Conservation (phyloP, 1,139 yeast species). For the Geotrichum carabidarum region DNA sequence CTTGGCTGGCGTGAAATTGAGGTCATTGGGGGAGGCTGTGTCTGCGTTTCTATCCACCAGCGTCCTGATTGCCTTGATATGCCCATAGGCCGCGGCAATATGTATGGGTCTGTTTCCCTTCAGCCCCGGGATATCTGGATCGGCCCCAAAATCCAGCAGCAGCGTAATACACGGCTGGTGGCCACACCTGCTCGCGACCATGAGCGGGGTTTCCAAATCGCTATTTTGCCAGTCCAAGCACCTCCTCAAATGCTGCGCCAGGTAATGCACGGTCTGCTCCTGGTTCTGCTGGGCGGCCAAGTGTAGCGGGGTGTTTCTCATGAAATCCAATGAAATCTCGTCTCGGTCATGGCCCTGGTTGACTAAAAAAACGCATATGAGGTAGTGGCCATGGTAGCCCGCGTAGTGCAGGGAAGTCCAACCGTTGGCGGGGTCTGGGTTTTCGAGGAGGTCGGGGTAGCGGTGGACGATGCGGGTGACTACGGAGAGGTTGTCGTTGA, state of each 20-base stretch:
- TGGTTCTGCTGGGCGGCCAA: conserved; percentile 63
- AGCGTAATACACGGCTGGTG: conserved; percentile 66
- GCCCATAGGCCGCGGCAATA: conserved; percentile 73
- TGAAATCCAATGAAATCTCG: conserved; percentile 55
- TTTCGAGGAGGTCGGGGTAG: conserved; percentile 72
- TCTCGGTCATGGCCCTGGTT: conserved; percentile 48
- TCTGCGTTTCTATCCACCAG: conserved; percentile 52
- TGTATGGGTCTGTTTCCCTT: conserved; percentile 76
- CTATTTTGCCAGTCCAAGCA: conserved; percentile 59
- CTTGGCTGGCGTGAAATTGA: conserved; percentile 64
- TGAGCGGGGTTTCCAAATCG: conserved; percentile 56
- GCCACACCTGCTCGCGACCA: conserved; percentile 64
- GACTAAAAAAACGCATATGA: conserved; percentile 58
- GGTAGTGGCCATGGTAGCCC: conserved; percentile 70
- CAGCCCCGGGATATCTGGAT: conserved; percentile 52
- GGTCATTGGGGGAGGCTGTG: conserved; percentile 48
- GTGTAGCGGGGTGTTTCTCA: conserved; percentile 70
- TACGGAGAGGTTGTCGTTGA: conserved; percentile 64
- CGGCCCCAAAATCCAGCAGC: conserved; percentile 76
- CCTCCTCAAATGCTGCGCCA: conserved; percentile 74
- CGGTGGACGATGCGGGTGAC: conserved; percentile 66
- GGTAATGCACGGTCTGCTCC: conserved; percentile 73
- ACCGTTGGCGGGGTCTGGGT: conserved; percentile 68
- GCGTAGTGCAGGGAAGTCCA: conserved; percentile 92
- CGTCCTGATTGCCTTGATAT: conserved; percentile 56